Base-by-base conservation (phyloP, 1,284 basidiomycete species). In the Peniophora sp. region DNA sequence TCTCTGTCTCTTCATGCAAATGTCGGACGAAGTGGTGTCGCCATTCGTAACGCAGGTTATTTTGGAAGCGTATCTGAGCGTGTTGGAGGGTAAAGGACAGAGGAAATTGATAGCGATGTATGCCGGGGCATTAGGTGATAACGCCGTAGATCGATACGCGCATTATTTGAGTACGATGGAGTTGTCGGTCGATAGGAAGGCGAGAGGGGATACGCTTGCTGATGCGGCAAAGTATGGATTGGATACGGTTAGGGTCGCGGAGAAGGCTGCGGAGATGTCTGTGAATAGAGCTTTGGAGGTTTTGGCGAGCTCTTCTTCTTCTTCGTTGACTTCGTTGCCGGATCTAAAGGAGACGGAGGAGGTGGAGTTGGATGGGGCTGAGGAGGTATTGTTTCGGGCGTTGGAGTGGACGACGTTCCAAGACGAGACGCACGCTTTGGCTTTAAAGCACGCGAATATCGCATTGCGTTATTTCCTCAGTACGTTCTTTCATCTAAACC, bases 341-440 rank as follows among this genome's bases (percentile, higher is more conserved):
- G 75, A 75, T 1, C 72, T 78, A 27, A 67, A 68, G 1, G 55
- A 76, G 25, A 45, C 47, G n/a, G 48, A 35, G 2, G 34, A 38
- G 36, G 80, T 80, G 55, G 69, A 73, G 25, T 67, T 73, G 0
- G 75, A 70, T 1, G 78, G 81, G 12, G 65, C 67, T 0, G 90
- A 96, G 63, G 66, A 74, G 39, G 68, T 88, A 47, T 73, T 99
- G 9, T 77, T 97, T 48, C 79, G 92, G 9, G 89, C 90, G 0
- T 85, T 98, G 52, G 95, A 98, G 63, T 99, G 96, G 96, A 89
- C 96, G 45, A 89, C 83, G 0, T 89, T 92, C 64, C 72, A 79
- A 55, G 78, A 83, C 39, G 69, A 76, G 17, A 96, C 92, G 1
- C 82, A 85, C 56, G 69, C 73, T n/a, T 83, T 83, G 16, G 92